These are phyloP conservation scores for Stramenopiles sp. DNA, from an alignment of 352 stramenopile species.

Conservation along the genomic window DNA sequence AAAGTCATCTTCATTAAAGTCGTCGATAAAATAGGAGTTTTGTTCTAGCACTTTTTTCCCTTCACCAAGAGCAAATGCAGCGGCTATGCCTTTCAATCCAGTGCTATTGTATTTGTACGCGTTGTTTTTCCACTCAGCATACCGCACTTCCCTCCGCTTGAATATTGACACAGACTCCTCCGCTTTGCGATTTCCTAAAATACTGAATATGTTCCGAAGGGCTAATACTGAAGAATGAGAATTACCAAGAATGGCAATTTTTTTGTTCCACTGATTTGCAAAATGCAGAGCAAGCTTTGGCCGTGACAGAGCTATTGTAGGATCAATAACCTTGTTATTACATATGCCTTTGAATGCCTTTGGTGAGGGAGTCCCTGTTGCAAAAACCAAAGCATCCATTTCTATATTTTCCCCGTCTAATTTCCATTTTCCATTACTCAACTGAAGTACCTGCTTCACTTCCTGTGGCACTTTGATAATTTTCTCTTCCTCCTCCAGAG, in stretches of 20 bases:
- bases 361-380: not conserved
- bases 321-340: constrained; percentile 2
- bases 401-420: not conserved
- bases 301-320: too few relatives aligned
- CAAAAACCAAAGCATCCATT: not conserved
- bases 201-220: not conserved
- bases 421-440: not conserved
- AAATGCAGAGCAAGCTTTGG: not conserved
- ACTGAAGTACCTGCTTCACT: not conserved
- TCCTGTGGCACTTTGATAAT: not conserved
- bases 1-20: too few relatives aligned
- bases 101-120: not conserved
- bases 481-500: not conserved
- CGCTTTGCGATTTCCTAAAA: not conserved
- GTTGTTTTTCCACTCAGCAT: not conserved
- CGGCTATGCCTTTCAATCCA: constrained; percentile 1
- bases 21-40: too few relatives aligned
- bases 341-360: not conserved
- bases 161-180: not conserved
- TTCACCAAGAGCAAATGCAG: not conserved
- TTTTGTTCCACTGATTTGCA: not conserved
- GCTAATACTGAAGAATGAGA: constrained; percentile 5
- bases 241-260: not conserved
- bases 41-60: too few relatives aligned
- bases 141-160: not conserved